Base-by-base conservation (phyloP, 2,329 filamentous ascomycete species). In the Colletotrichum siamense region DNA sequence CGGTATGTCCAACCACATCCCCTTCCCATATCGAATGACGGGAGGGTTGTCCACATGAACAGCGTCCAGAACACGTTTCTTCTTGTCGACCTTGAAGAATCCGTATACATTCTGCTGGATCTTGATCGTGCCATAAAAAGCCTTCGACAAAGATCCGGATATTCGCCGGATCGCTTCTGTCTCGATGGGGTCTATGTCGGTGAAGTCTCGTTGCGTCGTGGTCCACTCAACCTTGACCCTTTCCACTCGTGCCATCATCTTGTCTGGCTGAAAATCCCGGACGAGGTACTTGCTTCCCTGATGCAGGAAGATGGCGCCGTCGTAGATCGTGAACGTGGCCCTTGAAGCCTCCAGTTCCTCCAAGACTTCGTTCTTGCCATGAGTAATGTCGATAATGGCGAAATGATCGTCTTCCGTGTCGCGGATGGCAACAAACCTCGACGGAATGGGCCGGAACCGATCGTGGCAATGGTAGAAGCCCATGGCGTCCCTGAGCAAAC, bases 311-410 rank as follows among this genome's bases (percentile, higher is more conserved):
- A 99, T 98, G 61, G 95, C 97, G 15, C 97, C 97, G 83, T 99
- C 96, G 84, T 99, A 99, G 76, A 99, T 91, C 2, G 96, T 98
- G 85, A 98, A 99, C 79, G 95, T 96, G 2, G 96, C 96, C n/a
- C 97, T 92, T 3, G 95, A 97, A 2, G 96, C 95, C 85, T 99
- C 97, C n/a, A 99, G 90, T 85, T 99, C 96, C 87, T 99, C 97
- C 2, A 99, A 90, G 0, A 99, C 94, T 1, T 93, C 87, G 82
- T 99, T 99, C 71, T 92, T 92, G 30, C 93, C 93, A 79, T 97
- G 92, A 0, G 95, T 97, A 16, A 94, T 94, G 86, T 99, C 95
- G 69, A 99, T 92, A 67, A 99, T 95, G 28, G 97, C 96, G 82
- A 98, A 98, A 82, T 98, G 95, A n/a, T 95, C 93, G 76, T 98